Base-by-base conservation (phyloP, 1,139 yeast species). In the Magnusiomyces suaveolens region DNA sequence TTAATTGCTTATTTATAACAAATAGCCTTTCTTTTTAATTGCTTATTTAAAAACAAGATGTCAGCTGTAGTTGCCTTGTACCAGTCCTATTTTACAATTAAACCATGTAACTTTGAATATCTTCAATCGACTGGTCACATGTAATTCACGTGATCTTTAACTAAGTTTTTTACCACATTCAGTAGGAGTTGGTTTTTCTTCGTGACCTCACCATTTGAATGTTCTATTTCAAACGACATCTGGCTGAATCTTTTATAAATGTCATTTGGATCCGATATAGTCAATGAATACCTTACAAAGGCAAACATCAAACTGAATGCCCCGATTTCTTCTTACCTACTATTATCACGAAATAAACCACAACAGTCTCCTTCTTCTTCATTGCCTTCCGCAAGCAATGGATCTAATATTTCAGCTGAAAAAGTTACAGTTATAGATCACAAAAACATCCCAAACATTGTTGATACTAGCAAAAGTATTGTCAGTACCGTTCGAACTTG, bases 271-370 rank as follows among this genome's bases (percentile, higher is more conserved):
- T 41, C 44, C 18, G 44, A 41, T 20, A 4, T 20, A 41, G 44
- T 41, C n/a, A 4, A 6, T 24, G 44, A 48, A 32, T 48, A 23
- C 32, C 44, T 48, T 23, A 14, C 51, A n/a, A 39, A 48, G 43
- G 43, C 51, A 36, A 48, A 48, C 44, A 48, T 48, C 32, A 36
- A 38, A 20, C 24, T 48, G n/a, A 23, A 38, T 20, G 33, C 29
- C 20, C 43, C 51, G 16, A 23, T 48, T 4, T 23, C 33, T 3
- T 48, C 51, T 6, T 48, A 48, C 32, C 23, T 48, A 14, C 33
- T 48, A 12, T 33, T 48, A 6, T 23, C 33, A 10, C 26, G 32
- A 23, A 23, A 20, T n/a, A 24, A 14, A 6, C 18, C 23, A 10
- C 25, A 21, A 20, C 20, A 24, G 24, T 14, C 50, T 26, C 16